These are phyloP conservation scores for Penicillium pancosmium DNA, from an alignment of 495 filamentous ascomycete species.

Conservation along the genomic window DNA sequence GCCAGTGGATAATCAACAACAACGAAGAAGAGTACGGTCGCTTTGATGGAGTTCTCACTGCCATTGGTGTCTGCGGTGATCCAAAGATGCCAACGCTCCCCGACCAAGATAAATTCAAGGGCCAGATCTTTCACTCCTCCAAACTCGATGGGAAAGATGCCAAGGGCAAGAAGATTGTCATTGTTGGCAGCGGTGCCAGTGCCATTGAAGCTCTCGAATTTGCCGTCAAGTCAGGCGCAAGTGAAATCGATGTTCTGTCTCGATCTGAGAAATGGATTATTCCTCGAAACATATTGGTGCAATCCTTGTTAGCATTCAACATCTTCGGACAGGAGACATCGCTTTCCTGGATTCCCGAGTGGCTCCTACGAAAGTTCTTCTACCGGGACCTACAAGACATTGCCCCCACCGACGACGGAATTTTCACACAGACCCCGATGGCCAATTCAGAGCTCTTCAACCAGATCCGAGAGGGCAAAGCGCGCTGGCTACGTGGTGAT, in stretches of 20 bases:
- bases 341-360: constrained; percentile 77
- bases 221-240: constrained; percentile 65
- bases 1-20: constrained; percentile 81
- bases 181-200: constrained; percentile 79
- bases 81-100: constrained; percentile 70
- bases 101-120: constrained; percentile 67
- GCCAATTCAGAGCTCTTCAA: constrained; percentile 80
- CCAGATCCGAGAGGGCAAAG: constrained; percentile 73
- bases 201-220: constrained; percentile 87
- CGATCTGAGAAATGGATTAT: constrained; percentile 90
- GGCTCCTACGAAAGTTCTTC: constrained; percentile 74
- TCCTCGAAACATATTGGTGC: constrained; percentile 73
- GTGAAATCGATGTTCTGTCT: constrained; percentile 71
- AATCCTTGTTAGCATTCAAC: constrained; percentile 74
- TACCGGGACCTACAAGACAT: constrained; percentile 82
- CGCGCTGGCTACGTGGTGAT: constrained; percentile 80
- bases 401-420: constrained; percentile 63
- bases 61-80: constrained; percentile 78
- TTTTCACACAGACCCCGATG: constrained; percentile 83
- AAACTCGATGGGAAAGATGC: constrained; percentile 70
- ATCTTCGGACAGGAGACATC: constrained; percentile 76
- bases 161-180: constrained; percentile 69
- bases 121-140: constrained; percentile 73
- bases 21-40: constrained; percentile 66
- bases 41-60: constrained; percentile 78